Base-by-base conservation (phyloP, 768 basidiomycete species). In the Boletus pseudo-olivaceus region DNA sequence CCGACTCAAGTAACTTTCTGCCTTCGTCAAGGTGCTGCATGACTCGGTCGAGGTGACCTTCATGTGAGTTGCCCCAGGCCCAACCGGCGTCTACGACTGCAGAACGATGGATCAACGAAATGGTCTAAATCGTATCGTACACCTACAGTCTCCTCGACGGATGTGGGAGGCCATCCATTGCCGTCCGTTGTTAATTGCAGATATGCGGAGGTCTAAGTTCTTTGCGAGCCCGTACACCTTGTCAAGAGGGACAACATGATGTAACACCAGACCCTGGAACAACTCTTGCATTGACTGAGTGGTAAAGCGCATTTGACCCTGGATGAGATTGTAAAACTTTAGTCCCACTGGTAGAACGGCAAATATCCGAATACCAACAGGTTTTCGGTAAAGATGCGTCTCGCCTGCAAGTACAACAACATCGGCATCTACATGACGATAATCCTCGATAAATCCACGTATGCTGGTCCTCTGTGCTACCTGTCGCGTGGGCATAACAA, bases 341-440 rank as follows among this genome's bases (percentile, higher is more conserved):
- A 54, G 51, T 20, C 12, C 32, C 17, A 33, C 19, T 17, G 1
- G 38, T 6, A 29, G 10, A 54, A 45, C 5, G 23, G 12, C 12
- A 33, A 14, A 41, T 37, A 29, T 17, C 38, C 8, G 8, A 42
- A 51, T 44, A 58, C 58, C 7, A 29, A 69, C 67, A 44, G 65
- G 60, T 20, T 62, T 69, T 20, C 67, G 60, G 35, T 41, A 65
- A 17, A 73, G 58, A 53, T 74, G 75, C 0, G 66, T 71, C 56
- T 76, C 73, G 27, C 76, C 76, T 19, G 67, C 70, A 51, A 77
- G 72, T 4, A 75, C 42, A 11, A 76, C 58, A 30, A 77, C 67
- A 43, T 76, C 71, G 15, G 70, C 67, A 23, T 67, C 59, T 20
- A 70, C 35, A 34, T 66, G 49, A 17, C 44, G 51, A 48, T 67